Evolutionary conservation across 2,329 filamentous ascomycete species (phyloP).

Genomic region (Graphium sp.): DNA sequence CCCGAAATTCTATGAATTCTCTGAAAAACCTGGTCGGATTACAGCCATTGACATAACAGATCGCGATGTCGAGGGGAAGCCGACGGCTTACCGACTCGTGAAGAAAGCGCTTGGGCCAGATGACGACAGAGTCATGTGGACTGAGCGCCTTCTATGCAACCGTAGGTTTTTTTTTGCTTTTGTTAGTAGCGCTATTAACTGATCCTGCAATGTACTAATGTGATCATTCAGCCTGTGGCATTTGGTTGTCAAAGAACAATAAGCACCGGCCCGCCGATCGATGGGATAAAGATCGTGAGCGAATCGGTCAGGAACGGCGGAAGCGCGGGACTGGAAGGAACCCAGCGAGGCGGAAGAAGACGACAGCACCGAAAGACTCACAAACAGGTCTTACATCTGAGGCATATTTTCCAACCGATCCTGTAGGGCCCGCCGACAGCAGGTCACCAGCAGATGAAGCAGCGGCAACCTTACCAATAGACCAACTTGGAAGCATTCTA

Average conservation of each 20-base stretch:
- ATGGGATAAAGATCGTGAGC: conserved; percentile 54
- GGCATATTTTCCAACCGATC: conserved; percentile 34
- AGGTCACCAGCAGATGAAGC: background rate
- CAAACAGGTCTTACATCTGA: conserved; percentile 30
- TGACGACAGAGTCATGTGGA: conserved; percentile 52
- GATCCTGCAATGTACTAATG: conserved; percentile 12
- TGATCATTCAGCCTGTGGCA: conserved; percentile 51
- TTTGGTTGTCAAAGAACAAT: conserved; percentile 86
- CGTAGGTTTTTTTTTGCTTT: conserved; percentile 32
- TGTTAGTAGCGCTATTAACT: conserved; percentile 5
- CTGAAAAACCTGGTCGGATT: conserved; percentile 54
- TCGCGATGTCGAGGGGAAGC: conserved; percentile 42
- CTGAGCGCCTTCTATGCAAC: conserved; percentile 71
- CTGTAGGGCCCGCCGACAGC: conserved; percentile 25
- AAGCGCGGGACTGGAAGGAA: conserved; percentile 25
- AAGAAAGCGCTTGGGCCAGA: conserved; percentile 52
- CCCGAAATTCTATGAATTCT: conserved; percentile 54
- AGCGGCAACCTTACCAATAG: conserved; percentile 4
- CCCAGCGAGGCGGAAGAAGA: conserved; percentile 31
- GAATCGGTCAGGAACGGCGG: conserved; percentile 31
- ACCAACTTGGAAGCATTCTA: conserved; percentile 2
- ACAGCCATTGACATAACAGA: conserved; percentile 57
- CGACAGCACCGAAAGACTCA: conserved; percentile 13
- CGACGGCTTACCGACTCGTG: conserved; percentile 54
- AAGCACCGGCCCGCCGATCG: conserved; percentile 66